Evolutionary conservation across 768 basidiomycete genomes (phyloP).

Genomic region (Rhodotorula paludigena): DNA sequence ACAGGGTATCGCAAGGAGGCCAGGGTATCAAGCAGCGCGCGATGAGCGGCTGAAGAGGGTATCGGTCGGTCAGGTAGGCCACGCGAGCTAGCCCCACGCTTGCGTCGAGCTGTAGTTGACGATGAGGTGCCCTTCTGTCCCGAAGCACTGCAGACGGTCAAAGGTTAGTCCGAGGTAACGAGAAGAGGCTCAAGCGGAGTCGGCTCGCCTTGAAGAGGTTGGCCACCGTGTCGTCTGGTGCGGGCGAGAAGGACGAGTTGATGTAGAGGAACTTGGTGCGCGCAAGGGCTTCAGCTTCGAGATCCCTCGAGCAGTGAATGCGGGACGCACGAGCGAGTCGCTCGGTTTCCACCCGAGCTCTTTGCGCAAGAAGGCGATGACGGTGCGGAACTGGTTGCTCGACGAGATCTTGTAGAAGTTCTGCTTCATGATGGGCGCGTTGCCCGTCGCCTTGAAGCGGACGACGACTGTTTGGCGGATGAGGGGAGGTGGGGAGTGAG

Average conservation of each 20-base stretch:
- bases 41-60: no score
- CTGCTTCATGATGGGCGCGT: constrained; percentile 97
- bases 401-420: constrained; percentile 98
- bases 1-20: no score
- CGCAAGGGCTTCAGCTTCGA: no score
- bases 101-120: constrained; percentile 78
- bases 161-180: not conserved
- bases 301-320: no score
- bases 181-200: not conserved
- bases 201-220: constrained; percentile 55
- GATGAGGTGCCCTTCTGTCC: constrained; percentile 80
- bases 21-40: no score
- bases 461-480: constrained; percentile 67
- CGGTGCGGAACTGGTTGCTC: constrained; percentile 87
- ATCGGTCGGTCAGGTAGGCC: not conserved
- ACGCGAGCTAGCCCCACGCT: constrained; percentile 56
- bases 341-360: constrained; percentile 80
- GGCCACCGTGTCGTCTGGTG: constrained; percentile 73
- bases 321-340: constrained; percentile 69
- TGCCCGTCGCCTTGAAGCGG: constrained; percentile 94
- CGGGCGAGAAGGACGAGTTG: constrained; percentile 74
- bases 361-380: constrained; percentile 84
- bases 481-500: not conserved
- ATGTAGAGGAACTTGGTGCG: constrained; percentile 52
- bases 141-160: constrained; percentile 59